These are phyloP conservation scores for Aureobasidium sp. DNA, from an alignment of 2,329 filamentous ascomycete genomes.

Conservation along the genomic window DNA sequence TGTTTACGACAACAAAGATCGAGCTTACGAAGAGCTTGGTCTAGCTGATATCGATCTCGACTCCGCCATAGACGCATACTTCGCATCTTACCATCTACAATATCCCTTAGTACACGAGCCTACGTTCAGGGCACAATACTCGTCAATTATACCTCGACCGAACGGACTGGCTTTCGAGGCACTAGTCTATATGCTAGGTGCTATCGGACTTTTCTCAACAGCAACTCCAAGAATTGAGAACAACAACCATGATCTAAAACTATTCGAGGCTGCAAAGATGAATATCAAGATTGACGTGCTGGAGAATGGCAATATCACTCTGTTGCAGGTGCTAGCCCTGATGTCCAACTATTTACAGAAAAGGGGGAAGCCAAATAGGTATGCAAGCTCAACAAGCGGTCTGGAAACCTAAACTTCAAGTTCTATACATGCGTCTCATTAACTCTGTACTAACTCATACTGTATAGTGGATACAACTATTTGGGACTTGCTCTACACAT, in stretches of 20 bases:
- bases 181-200: slow-evolving; percentile 36
- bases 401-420: neutral
- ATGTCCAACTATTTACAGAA: slow-evolving; percentile 44
- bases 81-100: slow-evolving; percentile 36
- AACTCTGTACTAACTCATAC: neutral
- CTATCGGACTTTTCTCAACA: slow-evolving; percentile 36
- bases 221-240: slow-evolving; percentile 21
- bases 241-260: slow-evolving; percentile 33
- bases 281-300: slow-evolving; percentile 38
- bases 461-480: slow-evolving; percentile 38
- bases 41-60: slow-evolving; percentile 23
- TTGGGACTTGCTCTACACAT: slow-evolving; percentile 40
- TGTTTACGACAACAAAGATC: slow-evolving; percentile 1
- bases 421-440: neutral
- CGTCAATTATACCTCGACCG: slow-evolving; percentile 33
- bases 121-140: slow-evolving; percentile 39
- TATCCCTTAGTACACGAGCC: slow-evolving; percentile 41
- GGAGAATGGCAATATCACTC: slow-evolving; percentile 40
- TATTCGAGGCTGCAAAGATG: slow-evolving; percentile 37
- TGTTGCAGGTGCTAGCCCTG: slow-evolving; percentile 39
- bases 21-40: slow-evolving; percentile 16
- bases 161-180: slow-evolving; percentile 36
- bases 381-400: neutral
- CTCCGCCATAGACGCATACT: slow-evolving; percentile 34
- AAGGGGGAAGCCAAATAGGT: slow-evolving; percentile 38